phyloP scores from a whole-genome alignment of 2,329 filamentous ascomycete genomes.

The Chrysosporium keratinophilum region DNA sequence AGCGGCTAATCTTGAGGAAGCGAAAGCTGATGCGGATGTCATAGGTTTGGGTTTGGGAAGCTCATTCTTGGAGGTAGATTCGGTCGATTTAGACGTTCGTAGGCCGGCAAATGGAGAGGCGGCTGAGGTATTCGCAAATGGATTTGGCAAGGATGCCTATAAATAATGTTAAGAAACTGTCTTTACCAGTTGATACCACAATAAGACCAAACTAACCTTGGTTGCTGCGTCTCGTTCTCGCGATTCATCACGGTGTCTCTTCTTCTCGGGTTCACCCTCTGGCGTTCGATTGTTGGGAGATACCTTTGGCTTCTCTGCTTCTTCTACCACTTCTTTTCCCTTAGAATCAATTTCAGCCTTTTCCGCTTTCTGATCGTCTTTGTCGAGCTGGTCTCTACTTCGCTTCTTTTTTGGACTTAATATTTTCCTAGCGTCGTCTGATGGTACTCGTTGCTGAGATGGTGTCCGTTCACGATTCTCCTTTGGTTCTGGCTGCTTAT shows the following conservation, averaged over 20 bases:
- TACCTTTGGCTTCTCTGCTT: conserved; percentile 8
- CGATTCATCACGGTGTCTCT: conserved; percentile 35
- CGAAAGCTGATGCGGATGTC: conserved; percentile 55
- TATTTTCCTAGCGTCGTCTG: conserved; percentile 17
- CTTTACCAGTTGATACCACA: not conserved
- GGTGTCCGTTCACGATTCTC: conserved; percentile 14
- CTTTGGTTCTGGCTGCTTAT: not conserved
- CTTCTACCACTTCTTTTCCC: not conserved
- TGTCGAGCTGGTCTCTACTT: conserved; percentile 35
- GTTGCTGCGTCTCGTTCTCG: conserved; percentile 25
- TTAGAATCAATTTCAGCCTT: conserved; percentile 16
- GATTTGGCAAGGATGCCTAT: conserved; percentile 27
- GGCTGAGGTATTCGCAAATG: conserved; percentile 36
- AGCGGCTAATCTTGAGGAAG: conserved; percentile 57
- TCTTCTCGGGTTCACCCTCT: conserved; percentile 34
- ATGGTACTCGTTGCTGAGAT: conserved; percentile 14
- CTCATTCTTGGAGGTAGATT: conserved; percentile 16
- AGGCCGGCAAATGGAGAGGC: conserved; percentile 36
- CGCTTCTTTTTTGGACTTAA: conserved; percentile 36
- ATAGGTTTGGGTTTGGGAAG: conserved; percentile 21
- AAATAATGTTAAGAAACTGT: not conserved
- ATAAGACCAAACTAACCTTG: conserved; percentile 20
- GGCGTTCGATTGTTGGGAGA: conserved; percentile 7
- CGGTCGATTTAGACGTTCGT: conserved; percentile 22
- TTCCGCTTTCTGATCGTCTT: conserved; percentile 23